A percentile compares a stretch with the other conserved stretches of the same genome.
phyloP scores from a whole-genome alignment of 1,284 basidiomycete genomes.

The Ceratobasidium sp. region DNA sequence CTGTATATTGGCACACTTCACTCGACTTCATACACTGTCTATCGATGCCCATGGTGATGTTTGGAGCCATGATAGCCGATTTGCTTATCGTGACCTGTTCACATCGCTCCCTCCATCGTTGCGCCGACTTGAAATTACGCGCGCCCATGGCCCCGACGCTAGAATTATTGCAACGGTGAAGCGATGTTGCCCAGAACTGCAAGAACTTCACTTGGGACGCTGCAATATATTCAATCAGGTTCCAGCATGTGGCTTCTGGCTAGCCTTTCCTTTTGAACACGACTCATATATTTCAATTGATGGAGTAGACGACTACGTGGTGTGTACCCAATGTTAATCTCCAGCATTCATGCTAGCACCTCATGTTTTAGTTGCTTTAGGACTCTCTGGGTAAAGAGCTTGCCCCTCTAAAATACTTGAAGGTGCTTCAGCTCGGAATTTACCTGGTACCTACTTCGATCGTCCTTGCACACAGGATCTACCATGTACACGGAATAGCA shows the following conservation, averaged over 20 bases:
- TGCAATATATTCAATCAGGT: constrained; percentile 20
- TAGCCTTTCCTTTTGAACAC: constrained; percentile 30
- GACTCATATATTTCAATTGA: constrained; percentile 36
- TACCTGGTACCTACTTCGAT: constrained; percentile 26
- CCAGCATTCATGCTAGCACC: background rate
- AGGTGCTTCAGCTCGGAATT: constrained; percentile 10
- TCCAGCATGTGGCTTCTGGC: constrained; percentile 11
- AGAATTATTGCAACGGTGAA: constrained; percentile 21
- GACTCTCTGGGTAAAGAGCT: constrained; percentile 20
- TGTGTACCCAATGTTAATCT: background rate
- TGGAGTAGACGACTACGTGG: constrained; percentile 21
- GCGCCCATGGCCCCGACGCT: constrained; percentile 23
- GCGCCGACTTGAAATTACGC: constrained; percentile 9
- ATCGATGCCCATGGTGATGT: constrained; percentile 24
- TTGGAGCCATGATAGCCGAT: background rate
- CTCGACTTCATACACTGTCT: background rate
- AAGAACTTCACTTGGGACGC: constrained; percentile 14
- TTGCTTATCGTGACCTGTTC: constrained; percentile 25
- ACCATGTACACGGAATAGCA: constrained; percentile 11
- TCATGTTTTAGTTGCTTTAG: background rate
- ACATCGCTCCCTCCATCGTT: constrained; percentile 21
- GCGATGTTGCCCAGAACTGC: background rate
- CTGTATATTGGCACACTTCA: background rate
- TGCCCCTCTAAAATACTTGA: constrained; percentile 7
- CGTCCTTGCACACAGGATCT: constrained; percentile 32